Conservation (phyloP, 306 rosid genomes). For the Hylodesmum podocarpum region DNA sequence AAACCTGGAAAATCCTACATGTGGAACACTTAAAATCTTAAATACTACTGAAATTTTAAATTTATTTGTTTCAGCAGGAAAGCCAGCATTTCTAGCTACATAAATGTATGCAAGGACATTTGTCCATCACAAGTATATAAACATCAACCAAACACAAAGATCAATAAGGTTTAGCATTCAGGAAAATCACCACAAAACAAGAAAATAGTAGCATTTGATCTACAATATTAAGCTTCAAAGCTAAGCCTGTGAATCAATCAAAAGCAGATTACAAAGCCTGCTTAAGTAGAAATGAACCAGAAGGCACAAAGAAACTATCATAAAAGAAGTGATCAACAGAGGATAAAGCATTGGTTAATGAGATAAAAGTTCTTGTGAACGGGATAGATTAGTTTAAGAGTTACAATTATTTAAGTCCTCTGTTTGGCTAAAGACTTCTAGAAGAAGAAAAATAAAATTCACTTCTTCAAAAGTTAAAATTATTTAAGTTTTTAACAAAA, state of each 20-base stretch:
- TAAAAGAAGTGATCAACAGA: neutral
- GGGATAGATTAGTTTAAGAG: neutral
- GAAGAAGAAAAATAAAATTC: too few relatives aligned
- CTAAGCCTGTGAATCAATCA: neutral
- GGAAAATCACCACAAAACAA: conserved; percentile 12
- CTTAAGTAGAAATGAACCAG: neutral
- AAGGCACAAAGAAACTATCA: neutral
- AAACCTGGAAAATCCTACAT: conserved; percentile 12
- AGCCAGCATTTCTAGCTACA: conserved; percentile 1
- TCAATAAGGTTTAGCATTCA: neutral
- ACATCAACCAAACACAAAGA: neutral
- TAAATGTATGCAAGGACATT: neutral
- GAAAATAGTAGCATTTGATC: neutral
- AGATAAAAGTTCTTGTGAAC: conserved; percentile 9
- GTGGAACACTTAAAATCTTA: conserved; percentile 3
- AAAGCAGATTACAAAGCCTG: neutral
- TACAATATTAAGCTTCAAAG: conserved; percentile 18
- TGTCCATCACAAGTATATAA: conserved; percentile 2
- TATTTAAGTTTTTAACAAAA: too few relatives aligned
- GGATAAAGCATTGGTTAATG: neutral
- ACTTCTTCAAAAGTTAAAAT: too few relatives aligned
- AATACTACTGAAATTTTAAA: conserved; percentile 4
- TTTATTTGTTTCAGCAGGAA: neutral
- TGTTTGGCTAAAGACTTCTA: too few relatives aligned
- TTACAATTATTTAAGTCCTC: too few relatives aligned